Base-by-base conservation (phyloP, 192 early-diverging fungal genomes). In the Backusella circina region DNA sequence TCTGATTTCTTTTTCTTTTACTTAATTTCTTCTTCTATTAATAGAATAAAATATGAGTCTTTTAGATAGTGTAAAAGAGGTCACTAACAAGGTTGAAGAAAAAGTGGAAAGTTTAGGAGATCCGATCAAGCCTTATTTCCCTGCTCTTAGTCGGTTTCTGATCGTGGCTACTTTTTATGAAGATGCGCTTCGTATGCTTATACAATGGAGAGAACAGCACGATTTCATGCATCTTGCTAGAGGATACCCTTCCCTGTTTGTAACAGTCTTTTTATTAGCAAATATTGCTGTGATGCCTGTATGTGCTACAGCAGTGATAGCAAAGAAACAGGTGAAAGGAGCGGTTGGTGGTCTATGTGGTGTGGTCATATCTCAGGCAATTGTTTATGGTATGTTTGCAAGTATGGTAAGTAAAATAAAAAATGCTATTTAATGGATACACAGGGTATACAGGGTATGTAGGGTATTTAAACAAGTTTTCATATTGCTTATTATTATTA, bases 81-180 rank as follows among this genome's bases (percentile, higher is more conserved):
- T 57, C 0, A 57, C 54, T 26, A 23, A 57, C 54, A 57, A 57
- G 54, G 41, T 41, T 9, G 69, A 71, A 47, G 28, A 30, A 21
- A 18, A 44, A 30, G 12, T 96, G 50, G 95, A 95, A 65, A 86
- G 75, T 74, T 66, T 95, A 18, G 86, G 88, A 35, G 79, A 85
- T 21, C 95, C 94, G 39, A 79, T 98, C 36, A 98, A 97, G 88
- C 96, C 96, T 51, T 93, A 92, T 76, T 87, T 98, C 31, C 96
- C 97, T 8, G 90, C 86, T 79, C 90, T 97, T 54, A 93, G 94
- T 16, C 93, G 97, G 5, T 93, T 96, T 72, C 85, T 99, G 23
- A 90, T 99, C n/a, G 97, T 99, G 16, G 95, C 93, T 33, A 98
- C 97, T 15, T 99, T 98, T 80, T 82, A 96, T 65, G 97, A 98